Percentiles rank a stretch among this genome's conserved stretches.
Evolutionary conservation across 345 rosid species (phyloP).

Genomic region (Linum trigynum): DNA sequence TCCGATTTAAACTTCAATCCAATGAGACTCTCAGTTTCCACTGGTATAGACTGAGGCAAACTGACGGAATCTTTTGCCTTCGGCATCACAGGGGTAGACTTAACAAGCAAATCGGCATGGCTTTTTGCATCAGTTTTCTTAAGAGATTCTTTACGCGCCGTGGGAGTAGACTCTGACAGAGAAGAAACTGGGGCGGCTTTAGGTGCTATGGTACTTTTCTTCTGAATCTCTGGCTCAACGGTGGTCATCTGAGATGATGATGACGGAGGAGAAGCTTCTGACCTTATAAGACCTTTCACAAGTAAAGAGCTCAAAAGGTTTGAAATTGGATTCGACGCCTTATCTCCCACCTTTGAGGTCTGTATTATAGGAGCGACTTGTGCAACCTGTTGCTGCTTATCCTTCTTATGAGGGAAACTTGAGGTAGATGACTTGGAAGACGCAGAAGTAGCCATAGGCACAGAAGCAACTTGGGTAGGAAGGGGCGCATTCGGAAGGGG

Average conservation of each 20-base stretch:
- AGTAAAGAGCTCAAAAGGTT: constrained; percentile 82
- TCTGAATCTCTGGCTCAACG: constrained; percentile 25
- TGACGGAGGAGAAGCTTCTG: constrained; percentile 27
- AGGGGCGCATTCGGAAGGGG: constrained; percentile 31
- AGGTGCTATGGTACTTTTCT: constrained; percentile 27
- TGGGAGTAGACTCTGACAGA: constrained; percentile 31
- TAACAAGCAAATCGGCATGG: constrained; percentile 12
- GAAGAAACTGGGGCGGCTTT: constrained; percentile 24
- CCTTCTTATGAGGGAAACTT: constrained; percentile 27
- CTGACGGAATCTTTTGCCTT: constrained; percentile 24
- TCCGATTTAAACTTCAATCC: constrained; percentile 72
- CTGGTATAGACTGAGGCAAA: constrained; percentile 18
- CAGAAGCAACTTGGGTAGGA: constrained; percentile 24
- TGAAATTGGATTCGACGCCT: constrained; percentile 56
- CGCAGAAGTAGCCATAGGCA: constrained; percentile 23
- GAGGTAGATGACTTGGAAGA: constrained; percentile 16
- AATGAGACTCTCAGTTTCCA: constrained; percentile 38
- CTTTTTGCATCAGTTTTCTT: constrained; percentile 27
- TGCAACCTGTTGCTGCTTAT: constrained; percentile 35
- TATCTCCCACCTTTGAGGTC: constrained; percentile 33
- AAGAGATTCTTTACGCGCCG: constrained; percentile 29
- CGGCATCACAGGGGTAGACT: constrained; percentile 21
- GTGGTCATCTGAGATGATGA: constrained; percentile 24
- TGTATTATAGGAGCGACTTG: constrained; percentile 31
- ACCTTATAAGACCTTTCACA: constrained; percentile 78